Base-by-base conservation (phyloP, 352 stramenopile species). In the Blastocystis sp. region DNA sequence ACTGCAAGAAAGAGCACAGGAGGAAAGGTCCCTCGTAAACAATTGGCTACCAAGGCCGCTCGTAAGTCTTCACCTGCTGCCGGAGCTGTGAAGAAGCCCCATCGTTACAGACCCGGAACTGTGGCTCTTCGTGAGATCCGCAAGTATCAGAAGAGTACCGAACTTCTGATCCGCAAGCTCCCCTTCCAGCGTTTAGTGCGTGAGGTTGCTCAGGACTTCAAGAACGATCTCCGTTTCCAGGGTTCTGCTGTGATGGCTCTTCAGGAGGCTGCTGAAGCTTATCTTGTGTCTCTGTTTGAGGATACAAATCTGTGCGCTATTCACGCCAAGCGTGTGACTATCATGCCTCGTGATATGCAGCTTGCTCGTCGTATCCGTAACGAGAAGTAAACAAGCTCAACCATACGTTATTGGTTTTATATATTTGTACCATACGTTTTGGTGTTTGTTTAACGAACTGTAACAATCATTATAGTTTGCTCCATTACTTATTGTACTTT, bases 161-260 rank as follows among this genome's bases (percentile, higher is more conserved):
- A 95, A 75, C 90, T 95, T 24, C 87, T 94, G 42, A 94, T 94
- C 88, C 90, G 92, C 77, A 94, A 94, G 89, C 88, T 93, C 42
- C 92, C 92, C 24, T 94, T 91, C 89, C 88, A 90, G 86, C 61
- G 89, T 51, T 80, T 91, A n/a, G 89, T 91, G 7, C 88, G 89
- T 87, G 89, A 91, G 88, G 94, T 95, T 88, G 92, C 92, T 57
- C 92, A 94, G 91, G 91, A 95, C 88, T 94, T 94, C 91, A 95
- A 95, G 90, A 97, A 93, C 24, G 95, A 98, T 90, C 91, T 97
- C 88, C 93, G 95, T 74, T 98, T 98, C 91, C 95, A 98, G 92
- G 93, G 91, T 71, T 97, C 94, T 58, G 95, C 95, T 56, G 93
- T 96, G 74, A 89, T 96, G 73, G 93, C 93, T 49, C 91, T 96